Evolutionary conservation across 495 filamentous ascomycete species (phyloP), one percentile per base, ranked within the genome.

Genomic region (Hyaloscypha hepaticicola): DNA sequence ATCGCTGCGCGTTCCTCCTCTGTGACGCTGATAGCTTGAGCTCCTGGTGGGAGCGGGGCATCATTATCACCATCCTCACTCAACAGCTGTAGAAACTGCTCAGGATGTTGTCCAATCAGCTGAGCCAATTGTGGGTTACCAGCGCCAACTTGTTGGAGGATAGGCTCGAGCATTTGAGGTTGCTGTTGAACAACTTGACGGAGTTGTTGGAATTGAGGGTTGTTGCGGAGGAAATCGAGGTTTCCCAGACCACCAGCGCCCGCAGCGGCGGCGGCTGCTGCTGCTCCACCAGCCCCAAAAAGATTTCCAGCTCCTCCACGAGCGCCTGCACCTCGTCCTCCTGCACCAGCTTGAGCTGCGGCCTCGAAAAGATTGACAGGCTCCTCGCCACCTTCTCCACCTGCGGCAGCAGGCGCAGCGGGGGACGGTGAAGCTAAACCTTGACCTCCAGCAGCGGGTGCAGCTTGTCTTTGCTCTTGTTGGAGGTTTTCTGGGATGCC

Each of bases 1-100:
- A 99, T 99, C 7, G 95, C 95, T 72, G 96, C 93, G 51, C 93
- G 85, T 78, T 99, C 95, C 72, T 97, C 95, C 74, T 96, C 91
- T 0, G 96, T 97, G 33, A 99, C 95, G 19, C 85, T 82, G 65
- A 99, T 96, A 50, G 90, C 86, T 73, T 96, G 91, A 2, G 92
- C 87, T 55, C 95, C 95, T 25, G 95, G 93, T 8, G 94, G 93
- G 45, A 96, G 77, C 34, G 88, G 86, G 27, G 82, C 86, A 70
- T 93, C 91, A 29, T 88, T 88, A 26, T 84, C 88, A 41, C 79
- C 80, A 66, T 91, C 89, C 78, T 99, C 95, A 38, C 90, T 88
- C 55, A 99, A 77, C 34, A 99, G 77, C 70, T 90, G 86, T 57
- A 99, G 77, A 73, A 99, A 99, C 72, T 96, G 91, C 5, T 97